Conservation (phyloP, 2,329 filamentous ascomycete genomes). For the Exophiala sp. region DNA sequence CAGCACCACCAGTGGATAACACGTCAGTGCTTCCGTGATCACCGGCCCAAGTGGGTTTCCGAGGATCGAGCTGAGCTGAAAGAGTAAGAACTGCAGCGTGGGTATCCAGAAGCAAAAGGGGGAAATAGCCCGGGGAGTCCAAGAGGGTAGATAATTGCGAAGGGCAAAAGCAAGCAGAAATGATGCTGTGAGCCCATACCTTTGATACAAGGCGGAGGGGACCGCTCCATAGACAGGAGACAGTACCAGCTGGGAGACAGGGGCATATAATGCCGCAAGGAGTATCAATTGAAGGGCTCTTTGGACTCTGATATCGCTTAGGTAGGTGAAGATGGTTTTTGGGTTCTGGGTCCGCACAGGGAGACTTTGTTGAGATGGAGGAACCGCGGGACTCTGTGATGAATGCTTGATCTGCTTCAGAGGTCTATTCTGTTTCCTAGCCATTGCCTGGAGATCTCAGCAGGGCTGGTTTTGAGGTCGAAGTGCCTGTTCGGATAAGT, state of each 20-base stretch:
- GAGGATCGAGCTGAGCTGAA: conserved; percentile 58
- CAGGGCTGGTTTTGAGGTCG: too few species aligned
- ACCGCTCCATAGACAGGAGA: conserved; percentile 86
- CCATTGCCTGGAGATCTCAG: conserved; percentile 9
- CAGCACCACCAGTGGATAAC: conserved; percentile 63
- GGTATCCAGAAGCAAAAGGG: conserved; percentile 72
- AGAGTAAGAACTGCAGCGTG: conserved; percentile 64
- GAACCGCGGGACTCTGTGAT: not conserved
- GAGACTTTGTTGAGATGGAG: not conserved
- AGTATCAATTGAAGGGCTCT: conserved; percentile 35
- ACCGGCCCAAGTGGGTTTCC: conserved; percentile 68
- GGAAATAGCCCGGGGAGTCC: conserved; percentile 50
- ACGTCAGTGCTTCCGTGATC: conserved; percentile 65
- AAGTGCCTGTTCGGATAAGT: too few species aligned
- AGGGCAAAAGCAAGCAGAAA: conserved; percentile 68
- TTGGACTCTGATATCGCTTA: conserved; percentile 19
- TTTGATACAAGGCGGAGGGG: conserved; percentile 67
- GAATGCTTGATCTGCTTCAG: not conserved
- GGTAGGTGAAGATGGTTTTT: conserved; percentile 2
- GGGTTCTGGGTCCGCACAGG: not conserved
- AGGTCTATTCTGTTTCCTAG: conserved; percentile 2
- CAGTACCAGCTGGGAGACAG: conserved; percentile 58
- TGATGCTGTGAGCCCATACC: conserved; percentile 57
- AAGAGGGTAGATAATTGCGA: conserved; percentile 46
- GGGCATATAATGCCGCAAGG: conserved; percentile 39